Base-by-base conservation (phyloP, 371 early-diverging fungal genomes). In the Mortierella sp. region DNA sequence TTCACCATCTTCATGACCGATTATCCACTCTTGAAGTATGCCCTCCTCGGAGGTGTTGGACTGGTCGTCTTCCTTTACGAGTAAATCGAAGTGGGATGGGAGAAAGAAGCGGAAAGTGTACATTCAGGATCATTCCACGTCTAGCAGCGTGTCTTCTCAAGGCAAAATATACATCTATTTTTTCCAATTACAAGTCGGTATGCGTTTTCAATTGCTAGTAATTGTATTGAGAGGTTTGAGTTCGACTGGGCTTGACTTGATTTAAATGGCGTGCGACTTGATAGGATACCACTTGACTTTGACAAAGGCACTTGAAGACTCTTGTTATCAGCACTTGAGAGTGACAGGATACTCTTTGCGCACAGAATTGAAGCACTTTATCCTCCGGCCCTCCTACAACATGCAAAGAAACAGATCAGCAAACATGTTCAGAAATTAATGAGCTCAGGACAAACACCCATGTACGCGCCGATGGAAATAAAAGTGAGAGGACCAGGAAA, bases 1-100 rank as follows among this genome's bases (percentile, higher is more conserved):
- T 93, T 98, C 44, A 99, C 99, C 11, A 99, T 99, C 75, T 74
- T 96, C 54, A 95, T 99, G 94, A 98, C 97, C 83, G 98, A 98
- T 81, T 97, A 96, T 76, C 98, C 99, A 78, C 94, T 96, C 89
- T 88, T 97, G 49, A 98, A 98, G 87, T 92, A 90, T 75, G 95
- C 92, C 0, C 88, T 98, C 49, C 87, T 98, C 72, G 96, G 93
- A 29, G 91, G 93, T 2, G 88, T 98, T 74, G 97, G 95, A 32
- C 78, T 97, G 41, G 91, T 93, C 85, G 94, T 93, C 54, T 89
- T 96, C 75, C 41, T 85, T 27, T 85, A 85, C 75, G 85, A 85
- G 79, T 85, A 81, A 24, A 41, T 4, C n/a, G 38, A 38, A 7
- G 32, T 18, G 16, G 18, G 51, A 51, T 63, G 7, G 32, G 35